Evolutionary conservation across 2,329 filamentous ascomycete species (phyloP), one percentile per base, ranked within the genome.

Genomic region (Microcyclospora pomicola): DNA sequence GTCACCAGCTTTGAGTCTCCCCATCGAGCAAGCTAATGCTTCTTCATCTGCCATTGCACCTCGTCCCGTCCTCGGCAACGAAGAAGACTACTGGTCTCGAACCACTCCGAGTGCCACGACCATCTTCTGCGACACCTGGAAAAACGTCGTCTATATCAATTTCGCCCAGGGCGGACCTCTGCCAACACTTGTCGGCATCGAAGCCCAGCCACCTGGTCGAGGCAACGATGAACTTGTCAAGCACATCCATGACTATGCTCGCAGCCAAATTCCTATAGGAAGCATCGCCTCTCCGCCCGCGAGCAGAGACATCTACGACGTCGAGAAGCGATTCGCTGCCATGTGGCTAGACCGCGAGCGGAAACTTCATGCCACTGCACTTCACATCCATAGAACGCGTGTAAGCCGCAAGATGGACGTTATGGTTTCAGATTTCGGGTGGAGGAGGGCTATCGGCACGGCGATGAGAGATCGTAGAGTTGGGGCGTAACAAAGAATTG

Each of bases 1-100:
- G 75, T 49, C 69, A 27, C 59, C 62, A 12, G 71, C 73, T 0
- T 51, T 78, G 24, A 15, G 35, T 19, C 9, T 34, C n/a, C 45
- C 48, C n/a, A 40, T 33, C 31, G 33, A 28, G 10, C 16, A 15
- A 36, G 13, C n/a, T 28, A 19, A 34, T 27, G 13, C 29, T 27
- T n/a, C 31, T 37, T 7, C 32, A 27, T 7, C 27, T 24, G 7
- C 19, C 19, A 24, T 4, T 7, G 7, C 19, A 24, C 19, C 19
- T 5, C 19, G 19, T 24, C 19, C 7, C 4, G 19, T 24, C 19
- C 7, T 24, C 5, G 6, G 10, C 16, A 27, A n/a, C 12, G 27
- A n/a, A 15, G 36, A 29, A 42, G 37, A 47, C 10, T 24, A 37
- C 3, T 49, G 41, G 42, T 31, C 41, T 5, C 19, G 19, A 24